Conservation (phyloP, 2,329 filamentous ascomycete genomes). For the Periglandula ipomoeae region DNA sequence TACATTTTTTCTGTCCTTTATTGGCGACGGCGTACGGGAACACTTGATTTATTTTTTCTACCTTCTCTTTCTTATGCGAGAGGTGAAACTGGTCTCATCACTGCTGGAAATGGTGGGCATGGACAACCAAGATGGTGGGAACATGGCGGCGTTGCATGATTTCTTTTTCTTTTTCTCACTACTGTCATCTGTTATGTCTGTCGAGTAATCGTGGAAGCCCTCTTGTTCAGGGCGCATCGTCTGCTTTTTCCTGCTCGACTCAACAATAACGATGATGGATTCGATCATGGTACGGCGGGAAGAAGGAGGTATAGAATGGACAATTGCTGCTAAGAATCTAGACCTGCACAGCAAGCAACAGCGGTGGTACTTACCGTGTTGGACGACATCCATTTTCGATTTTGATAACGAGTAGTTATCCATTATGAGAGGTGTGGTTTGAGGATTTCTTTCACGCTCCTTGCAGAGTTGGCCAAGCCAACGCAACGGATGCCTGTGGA, state of each 20-base stretch:
- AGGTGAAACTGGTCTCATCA: not conserved
- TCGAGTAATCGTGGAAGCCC: not conserved
- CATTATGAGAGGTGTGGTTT: not conserved
- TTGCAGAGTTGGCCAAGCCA: not conserved
- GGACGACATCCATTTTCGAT: not conserved
- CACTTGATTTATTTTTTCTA: not conserved
- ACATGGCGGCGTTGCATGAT: conserved; percentile 1
- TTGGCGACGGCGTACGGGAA: conserved; percentile 13
- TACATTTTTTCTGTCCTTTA: not conserved
- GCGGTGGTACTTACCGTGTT: not conserved
- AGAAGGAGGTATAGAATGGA: not conserved
- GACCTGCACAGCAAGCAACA: not conserved
- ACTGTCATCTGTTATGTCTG: not conserved
- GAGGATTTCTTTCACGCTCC: not conserved
- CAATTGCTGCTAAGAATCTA: not conserved
- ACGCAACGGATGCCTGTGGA: not conserved
- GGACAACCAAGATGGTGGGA: not conserved
- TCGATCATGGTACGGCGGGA: not conserved
- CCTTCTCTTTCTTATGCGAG: not conserved
- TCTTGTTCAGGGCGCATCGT: not conserved
- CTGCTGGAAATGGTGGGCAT: not conserved
- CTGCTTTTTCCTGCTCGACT: not conserved
- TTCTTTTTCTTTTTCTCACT: not conserved
- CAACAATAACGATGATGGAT: not conserved
- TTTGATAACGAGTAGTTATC: not conserved